Conservation (phyloP, 1,284 basidiomycete genomes). For the Sanghuangporus weigelae region DNA sequence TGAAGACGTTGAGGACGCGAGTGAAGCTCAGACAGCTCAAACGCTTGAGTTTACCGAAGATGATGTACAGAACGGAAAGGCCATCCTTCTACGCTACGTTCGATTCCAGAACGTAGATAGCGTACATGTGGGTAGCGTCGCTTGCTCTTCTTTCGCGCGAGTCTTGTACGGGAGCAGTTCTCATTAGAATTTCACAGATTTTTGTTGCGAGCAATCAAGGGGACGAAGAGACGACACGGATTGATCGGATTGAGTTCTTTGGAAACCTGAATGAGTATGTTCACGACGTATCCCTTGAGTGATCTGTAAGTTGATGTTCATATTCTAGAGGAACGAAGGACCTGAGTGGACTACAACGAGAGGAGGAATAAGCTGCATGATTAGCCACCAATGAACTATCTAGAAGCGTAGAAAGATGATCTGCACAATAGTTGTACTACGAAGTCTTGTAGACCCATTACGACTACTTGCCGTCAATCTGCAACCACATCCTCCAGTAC, state of each 20-base stretch:
- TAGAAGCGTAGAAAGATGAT: not conserved
- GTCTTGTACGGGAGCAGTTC: not conserved
- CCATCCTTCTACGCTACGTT: slow-evolving; percentile 64
- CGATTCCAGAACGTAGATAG: slow-evolving; percentile 76
- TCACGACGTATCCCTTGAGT: not conserved
- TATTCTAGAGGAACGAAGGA: slow-evolving; percentile 46
- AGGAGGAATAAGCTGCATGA: slow-evolving; percentile 24
- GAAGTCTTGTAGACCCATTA: not conserved
- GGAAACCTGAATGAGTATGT: slow-evolving; percentile 60
- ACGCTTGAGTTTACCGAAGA: slow-evolving; percentile 46
- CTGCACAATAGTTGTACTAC: not conserved
- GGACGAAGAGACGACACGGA: slow-evolving; percentile 67
- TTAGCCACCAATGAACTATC: not conserved
- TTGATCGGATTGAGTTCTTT: slow-evolving; percentile 72
- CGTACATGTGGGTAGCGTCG: slow-evolving; percentile 53
- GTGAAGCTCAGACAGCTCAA: slow-evolving; percentile 49
- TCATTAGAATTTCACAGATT: slow-evolving; percentile 40
- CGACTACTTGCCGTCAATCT: slow-evolving; percentile 20
- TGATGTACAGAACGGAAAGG: slow-evolving; percentile 51
- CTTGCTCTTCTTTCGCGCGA: not conserved
- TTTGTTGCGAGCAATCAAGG: slow-evolving; percentile 77
- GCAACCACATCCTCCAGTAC: slow-evolving; percentile 72
- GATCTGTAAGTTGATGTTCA: slow-evolving; percentile 10
- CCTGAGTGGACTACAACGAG: slow-evolving; percentile 47
- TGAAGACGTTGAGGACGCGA: slow-evolving; percentile 51